Percentiles rank a stretch among this genome's conserved stretches.
These are phyloP conservation scores for Tuctoria greenei DNA, from an alignment of 176 grass and related monocot species.

Conservation along the genomic window DNA sequence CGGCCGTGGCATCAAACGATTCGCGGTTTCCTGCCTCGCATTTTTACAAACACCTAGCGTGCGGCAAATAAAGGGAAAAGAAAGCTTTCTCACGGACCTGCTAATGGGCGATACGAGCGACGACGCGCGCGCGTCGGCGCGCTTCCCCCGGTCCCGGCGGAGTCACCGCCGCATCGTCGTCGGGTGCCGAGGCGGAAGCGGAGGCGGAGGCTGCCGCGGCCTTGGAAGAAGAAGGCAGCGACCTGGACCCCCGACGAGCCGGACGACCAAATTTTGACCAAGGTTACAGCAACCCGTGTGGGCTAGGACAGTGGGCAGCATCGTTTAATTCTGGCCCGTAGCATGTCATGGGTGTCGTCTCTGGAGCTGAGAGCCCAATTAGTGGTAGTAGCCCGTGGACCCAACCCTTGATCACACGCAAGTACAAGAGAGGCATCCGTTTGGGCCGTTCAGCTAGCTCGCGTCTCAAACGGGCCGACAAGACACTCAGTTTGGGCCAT, in stretches of 20 bases:
- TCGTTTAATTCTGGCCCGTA: too few relatives aligned
- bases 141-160: not conserved
- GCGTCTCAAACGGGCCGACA: not conserved
- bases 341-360: too few relatives aligned
- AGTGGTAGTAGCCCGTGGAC: not conserved
- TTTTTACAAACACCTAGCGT: not conserved
- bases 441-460: not conserved
- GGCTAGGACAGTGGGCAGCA: too few relatives aligned
- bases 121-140: not conserved
- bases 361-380: too few relatives aligned
- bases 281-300: not conserved
- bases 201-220: not conserved
- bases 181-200: not conserved
- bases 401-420: not conserved
- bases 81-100: not conserved
- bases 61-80: not conserved
- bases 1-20: not conserved
- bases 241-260: not conserved
- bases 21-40: not conserved
- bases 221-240: not conserved
- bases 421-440: not conserved
- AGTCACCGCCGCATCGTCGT: constrained; percentile 23
- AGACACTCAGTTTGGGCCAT: too few relatives aligned
- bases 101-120: not conserved
- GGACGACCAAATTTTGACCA: constrained; percentile 2